These are phyloP conservation scores for Dothideomycetidae sp. DNA, from an alignment of 2,329 filamentous ascomycete genomes.

Conservation along the genomic window DNA sequence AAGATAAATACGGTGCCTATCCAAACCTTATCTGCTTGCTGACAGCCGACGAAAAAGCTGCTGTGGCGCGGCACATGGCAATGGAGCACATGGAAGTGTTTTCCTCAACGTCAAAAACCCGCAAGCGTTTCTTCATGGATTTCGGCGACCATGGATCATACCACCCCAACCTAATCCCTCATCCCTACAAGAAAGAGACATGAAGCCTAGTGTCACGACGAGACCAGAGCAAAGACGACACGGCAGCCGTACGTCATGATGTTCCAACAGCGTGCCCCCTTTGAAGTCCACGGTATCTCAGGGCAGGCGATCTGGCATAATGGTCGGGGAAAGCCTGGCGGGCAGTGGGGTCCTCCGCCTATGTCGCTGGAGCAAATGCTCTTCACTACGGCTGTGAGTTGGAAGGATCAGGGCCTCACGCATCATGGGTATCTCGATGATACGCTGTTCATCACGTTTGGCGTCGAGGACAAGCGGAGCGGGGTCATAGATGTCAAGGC, in stretches of 20 bases:
- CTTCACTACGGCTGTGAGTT: constrained; percentile 43
- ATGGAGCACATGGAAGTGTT: too few species aligned
- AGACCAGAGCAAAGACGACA: too few species aligned
- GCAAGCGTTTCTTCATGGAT: too few species aligned
- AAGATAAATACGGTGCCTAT: too few species aligned
- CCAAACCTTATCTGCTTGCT: too few species aligned
- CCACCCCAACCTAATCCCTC: too few species aligned
- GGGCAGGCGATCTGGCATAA: constrained; percentile 41
- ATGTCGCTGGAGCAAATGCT: constrained; percentile 38
- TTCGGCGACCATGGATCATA: too few species aligned
- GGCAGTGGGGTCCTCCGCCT: constrained; percentile 16
- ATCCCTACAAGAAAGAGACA: too few species aligned
- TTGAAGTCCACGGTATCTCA: constrained; percentile 37
- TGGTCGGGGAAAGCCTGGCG: constrained; percentile 29
- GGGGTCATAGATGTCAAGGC: constrained; percentile 41
- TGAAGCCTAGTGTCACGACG: too few species aligned
- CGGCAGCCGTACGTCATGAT: constrained; percentile 43
- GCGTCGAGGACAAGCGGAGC: constrained; percentile 38
- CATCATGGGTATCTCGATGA: constrained; percentile 47
- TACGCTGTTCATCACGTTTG: constrained; percentile 40
- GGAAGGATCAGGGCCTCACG: constrained; percentile 33
- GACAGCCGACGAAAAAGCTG: too few species aligned
- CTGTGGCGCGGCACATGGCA: too few species aligned
- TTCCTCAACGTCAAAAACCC: too few species aligned
- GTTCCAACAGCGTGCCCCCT: constrained; percentile 35